phyloP scores from a whole-genome alignment of 2,329 filamentous ascomycete species.

The Trichoderma breve region DNA sequence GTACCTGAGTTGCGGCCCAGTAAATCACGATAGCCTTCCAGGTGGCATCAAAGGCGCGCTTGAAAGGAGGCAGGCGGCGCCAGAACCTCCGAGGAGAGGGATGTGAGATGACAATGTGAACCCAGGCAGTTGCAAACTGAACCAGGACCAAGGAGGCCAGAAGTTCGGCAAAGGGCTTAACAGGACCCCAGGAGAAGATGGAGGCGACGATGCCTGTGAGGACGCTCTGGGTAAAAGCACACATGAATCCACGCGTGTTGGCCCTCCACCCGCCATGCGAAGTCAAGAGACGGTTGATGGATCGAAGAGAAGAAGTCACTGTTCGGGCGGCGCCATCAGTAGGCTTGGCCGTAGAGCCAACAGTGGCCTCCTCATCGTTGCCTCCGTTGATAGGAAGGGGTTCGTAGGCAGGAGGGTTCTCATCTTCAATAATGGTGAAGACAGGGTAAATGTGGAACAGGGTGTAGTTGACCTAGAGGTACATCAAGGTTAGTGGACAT shows the following conservation, averaged over 20 bases:
- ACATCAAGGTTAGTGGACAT: background rate
- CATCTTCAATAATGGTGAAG: slow-evolving; percentile 59
- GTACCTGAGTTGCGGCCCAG: slow-evolving; percentile 56
- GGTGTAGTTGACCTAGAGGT: slow-evolving; percentile 49
- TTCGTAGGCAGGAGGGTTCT: slow-evolving; percentile 54
- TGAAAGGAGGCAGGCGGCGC: slow-evolving; percentile 65
- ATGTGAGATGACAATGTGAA: slow-evolving; percentile 78
- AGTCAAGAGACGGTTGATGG: slow-evolving; percentile 55
- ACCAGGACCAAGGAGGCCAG: slow-evolving; percentile 60
- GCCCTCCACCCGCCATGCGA: slow-evolving; percentile 62
- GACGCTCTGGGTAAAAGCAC: slow-evolving; percentile 42
- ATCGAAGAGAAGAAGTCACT: slow-evolving; percentile 52
- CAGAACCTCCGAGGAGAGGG: slow-evolving; percentile 63
- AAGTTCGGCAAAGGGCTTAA: slow-evolving; percentile 24
- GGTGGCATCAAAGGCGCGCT: slow-evolving; percentile 64
- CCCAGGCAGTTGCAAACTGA: slow-evolving; percentile 74
- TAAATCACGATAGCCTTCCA: slow-evolving; percentile 64
- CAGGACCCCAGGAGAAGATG: slow-evolving; percentile 41
- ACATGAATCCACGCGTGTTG: slow-evolving; percentile 66
- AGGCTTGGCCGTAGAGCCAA: slow-evolving; percentile 33
- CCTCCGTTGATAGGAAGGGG: slow-evolving; percentile 38
- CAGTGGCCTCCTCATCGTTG: slow-evolving; percentile 34
- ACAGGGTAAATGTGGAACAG: slow-evolving; percentile 50
- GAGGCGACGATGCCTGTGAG: slow-evolving; percentile 39
- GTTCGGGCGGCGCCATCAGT: slow-evolving; percentile 37